phyloP scores from a whole-genome alignment of 495 filamentous ascomycete genomes.

The Aspergillus nanangensis region DNA sequence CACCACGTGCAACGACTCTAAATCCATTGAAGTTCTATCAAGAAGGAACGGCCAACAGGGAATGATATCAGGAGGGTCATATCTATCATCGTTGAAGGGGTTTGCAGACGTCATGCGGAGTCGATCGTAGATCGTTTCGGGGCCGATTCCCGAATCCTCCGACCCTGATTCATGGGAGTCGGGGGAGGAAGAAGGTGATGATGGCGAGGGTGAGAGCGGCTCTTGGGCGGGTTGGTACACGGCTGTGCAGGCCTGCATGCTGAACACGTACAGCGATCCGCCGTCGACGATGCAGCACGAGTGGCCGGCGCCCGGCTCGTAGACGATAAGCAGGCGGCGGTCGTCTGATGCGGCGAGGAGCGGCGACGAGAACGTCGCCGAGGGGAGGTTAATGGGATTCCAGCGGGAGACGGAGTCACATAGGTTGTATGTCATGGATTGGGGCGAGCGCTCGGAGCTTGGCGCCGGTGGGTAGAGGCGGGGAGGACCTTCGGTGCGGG shows the following conservation, averaged over 20 bases:
- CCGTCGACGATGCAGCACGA: constrained; percentile 7
- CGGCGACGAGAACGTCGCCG: constrained; percentile 10
- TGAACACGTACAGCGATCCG: constrained; percentile 14
- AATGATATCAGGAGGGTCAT: constrained; percentile 4
- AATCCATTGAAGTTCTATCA: constrained; percentile 4
- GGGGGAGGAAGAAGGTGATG: no score
- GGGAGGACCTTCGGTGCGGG: not conserved
- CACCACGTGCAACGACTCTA: constrained; percentile 2
- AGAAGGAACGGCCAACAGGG: constrained; percentile 11
- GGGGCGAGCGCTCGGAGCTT: not conserved
- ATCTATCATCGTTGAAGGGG: not conserved
- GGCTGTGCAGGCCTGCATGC: not conserved
- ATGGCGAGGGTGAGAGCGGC: no score
- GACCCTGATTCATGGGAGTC: not conserved
- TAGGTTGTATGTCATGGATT: constrained; percentile 6
- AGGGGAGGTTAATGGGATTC: constrained; percentile 13
- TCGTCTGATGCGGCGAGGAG: constrained; percentile 16
- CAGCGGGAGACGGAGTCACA: constrained; percentile 5
- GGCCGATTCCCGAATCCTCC: not conserved
- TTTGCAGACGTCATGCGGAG: not conserved
- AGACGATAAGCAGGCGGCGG: constrained; percentile 9
- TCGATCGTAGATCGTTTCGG: not conserved
- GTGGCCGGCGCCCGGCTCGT: constrained; percentile 13
- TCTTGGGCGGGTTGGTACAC: constrained; percentile 6
- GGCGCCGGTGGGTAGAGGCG: not conserved